Base-by-base conservation (phyloP, 1,139 yeast genomes). In the Sugiyamaella xylanicola region DNA sequence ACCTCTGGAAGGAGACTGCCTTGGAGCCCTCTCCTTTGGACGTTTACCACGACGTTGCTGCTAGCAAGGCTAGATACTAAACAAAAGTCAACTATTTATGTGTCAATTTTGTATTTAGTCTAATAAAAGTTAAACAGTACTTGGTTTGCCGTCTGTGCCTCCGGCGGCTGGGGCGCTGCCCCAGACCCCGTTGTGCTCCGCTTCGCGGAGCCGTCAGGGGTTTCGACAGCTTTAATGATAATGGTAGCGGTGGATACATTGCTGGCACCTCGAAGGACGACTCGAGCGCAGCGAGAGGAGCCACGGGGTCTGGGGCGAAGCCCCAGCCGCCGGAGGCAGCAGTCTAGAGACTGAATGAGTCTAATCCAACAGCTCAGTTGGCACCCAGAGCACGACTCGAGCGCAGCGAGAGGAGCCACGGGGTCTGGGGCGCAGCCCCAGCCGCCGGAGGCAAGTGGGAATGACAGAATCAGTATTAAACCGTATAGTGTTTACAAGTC, bases 1-100 rank as follows among this genome's bases (percentile, higher is more conserved):
- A 92, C 95, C 86, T 93, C 81, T 93, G 99, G 99, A 81, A 82
- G 72, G 90, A 85, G 72, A 83, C 85, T 73, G 83, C 89, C 65
- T 85, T 91, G 76, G 84, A 84, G 75, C 82, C 90, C 70, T 88
- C 96, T 76, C 98, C 98, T 77, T 85, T 93, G 80, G 98, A 93
- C 75, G 84, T 86, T 74, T 90, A 85, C 84, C 70, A 69, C 67
- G 71, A 71, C 63, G 62, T 71, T 61, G 71, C 72, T 61, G 63
- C 65, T 48, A 42, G 58, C 56, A 59, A 60, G 59, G 60, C 65
- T 44, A 58, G 62, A 54, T 62, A 59, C 61, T 63, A 63, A 54
- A 46, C 25, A 22, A 44, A 44, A 29, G 21, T 13, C 44, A 3
- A 9, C 35, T 42, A 45, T 45, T 50, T 51, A 51, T 19, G 35